phyloP scores from a whole-genome alignment of 2,329 filamentous ascomycete genomes.

The Xylaria digitata region DNA sequence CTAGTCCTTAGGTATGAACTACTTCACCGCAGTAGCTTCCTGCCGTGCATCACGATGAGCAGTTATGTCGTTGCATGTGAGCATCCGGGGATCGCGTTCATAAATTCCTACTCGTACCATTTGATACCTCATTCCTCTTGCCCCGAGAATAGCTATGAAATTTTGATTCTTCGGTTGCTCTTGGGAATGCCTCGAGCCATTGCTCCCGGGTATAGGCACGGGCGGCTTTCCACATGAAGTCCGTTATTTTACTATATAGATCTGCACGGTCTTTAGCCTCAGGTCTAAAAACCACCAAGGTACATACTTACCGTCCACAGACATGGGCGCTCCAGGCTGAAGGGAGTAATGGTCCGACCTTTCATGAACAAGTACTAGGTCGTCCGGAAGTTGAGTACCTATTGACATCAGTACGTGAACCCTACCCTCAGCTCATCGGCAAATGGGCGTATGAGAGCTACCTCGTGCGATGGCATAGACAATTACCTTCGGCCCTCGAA shows the following conservation, averaged over 20 bases:
- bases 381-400: background rate
- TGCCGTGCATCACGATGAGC: too few relatives aligned
- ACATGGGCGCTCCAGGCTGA: background rate
- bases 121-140: too few relatives aligned
- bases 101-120: too few relatives aligned
- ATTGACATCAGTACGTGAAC: background rate
- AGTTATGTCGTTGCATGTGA: too few relatives aligned
- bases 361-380: too few relatives aligned
- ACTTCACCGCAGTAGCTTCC: too few relatives aligned
- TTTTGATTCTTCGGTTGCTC: constrained; percentile 1
- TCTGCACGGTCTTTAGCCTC: background rate
- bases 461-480: background rate
- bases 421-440: too few relatives aligned
- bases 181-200: background rate
- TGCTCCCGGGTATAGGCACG: background rate
- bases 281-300: background rate
- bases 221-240: background rate
- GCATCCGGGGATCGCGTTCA: too few relatives aligned
- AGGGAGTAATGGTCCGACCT: too few relatives aligned
- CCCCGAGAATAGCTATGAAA: background rate
- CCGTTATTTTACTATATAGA: background rate
- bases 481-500: background rate
- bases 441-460: background rate
- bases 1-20: too few relatives aligned
- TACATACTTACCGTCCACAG: background rate